A percentile compares a stretch with the other conserved stretches of the same genome.
Evolutionary conservation across 768 basidiomycete species (phyloP).

Genomic region (Lentinula raphanica): DNA sequence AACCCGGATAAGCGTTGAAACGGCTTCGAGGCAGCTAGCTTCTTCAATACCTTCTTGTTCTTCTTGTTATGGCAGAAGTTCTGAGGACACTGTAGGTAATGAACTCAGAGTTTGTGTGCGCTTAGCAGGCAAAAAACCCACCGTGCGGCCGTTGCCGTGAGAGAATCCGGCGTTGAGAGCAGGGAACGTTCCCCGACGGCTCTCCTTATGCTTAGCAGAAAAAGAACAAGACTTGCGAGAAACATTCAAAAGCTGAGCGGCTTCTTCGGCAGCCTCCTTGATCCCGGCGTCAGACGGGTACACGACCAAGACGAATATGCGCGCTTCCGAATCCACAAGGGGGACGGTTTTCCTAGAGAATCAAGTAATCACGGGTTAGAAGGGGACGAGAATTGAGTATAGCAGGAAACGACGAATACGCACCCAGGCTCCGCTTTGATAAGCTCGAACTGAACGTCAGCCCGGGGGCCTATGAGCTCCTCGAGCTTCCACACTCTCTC

Average conservation of each 20-base stretch:
- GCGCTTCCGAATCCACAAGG: background rate
- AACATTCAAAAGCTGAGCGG: background rate
- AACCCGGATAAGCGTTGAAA: background rate
- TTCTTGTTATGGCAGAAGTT: background rate
- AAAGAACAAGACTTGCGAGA: background rate
- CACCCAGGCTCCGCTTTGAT: background rate
- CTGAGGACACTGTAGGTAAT: background rate
- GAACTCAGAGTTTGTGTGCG: too few species aligned
- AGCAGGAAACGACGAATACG: too few species aligned
- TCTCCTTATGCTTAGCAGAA: background rate
- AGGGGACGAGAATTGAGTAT: too few species aligned
- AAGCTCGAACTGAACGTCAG: background rate
- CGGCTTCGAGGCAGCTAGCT: background rate
- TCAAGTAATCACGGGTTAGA: too few species aligned
- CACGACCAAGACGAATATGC: background rate
- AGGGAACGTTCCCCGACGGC: background rate
- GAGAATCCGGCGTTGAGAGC: background rate
- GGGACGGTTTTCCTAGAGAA: too few species aligned
- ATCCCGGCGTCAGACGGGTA: background rate
- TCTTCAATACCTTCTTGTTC: background rate
- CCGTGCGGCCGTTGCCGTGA: background rate
- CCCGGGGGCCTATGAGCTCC: background rate
- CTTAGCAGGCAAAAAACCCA: background rate
- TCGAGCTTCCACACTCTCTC: background rate
- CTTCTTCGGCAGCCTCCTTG: background rate